Base-by-base conservation (phyloP, 2,329 filamentous ascomycete species). In the Aspergillus glaucus region DNA sequence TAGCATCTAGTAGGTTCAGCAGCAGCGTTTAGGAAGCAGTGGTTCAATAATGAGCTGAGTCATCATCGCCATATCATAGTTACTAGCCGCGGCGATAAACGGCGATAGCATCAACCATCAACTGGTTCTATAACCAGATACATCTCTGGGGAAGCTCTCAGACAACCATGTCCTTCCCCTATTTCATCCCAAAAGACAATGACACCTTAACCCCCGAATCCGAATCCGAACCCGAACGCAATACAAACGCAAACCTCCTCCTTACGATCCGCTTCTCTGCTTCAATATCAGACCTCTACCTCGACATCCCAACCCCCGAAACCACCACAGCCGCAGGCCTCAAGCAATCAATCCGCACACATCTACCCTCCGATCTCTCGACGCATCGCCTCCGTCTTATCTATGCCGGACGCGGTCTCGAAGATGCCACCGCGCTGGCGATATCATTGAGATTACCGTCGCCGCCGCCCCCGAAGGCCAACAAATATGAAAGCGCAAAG, bases 261-360 rank as follows among this genome's bases (percentile, higher is more conserved):
- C 78, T 97, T 42, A 92, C 88, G 34, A 85, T 97, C 66, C 90
- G 92, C 68, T 97, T 98, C 79, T 89, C 89, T 46, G 84, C 85
- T 51, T 84, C 88, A 1, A 79, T 92, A 49, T 85, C 89, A 14
- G 93, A 97, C 66, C 80, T 96, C 36, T 79, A 85, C 37, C 80
- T 97, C 51, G 83, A 88, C 61, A 82, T 97, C 62, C 68, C 81
- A 44, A 73, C 77, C 5, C 88, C 91, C 0, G 69, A 76, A 43
- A 75, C 77, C 28, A 90, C 86, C 9, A 88, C 88, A 39, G 81
- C 88, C 47, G 79, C 89, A 48, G 81, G 85, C 2, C 79, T 97
- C 49, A 95, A 95, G 69, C 85, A 87, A 59, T 78, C 86, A 45
- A 88, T 97, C 63, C 89, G 93, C 57, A 69, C 76, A 7, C 79